Percentiles rank a stretch among this genome's conserved stretches.
Conservation (phyloP, 2,329 filamentous ascomycete genomes). For the Sphaerostilbella broomeana region DNA sequence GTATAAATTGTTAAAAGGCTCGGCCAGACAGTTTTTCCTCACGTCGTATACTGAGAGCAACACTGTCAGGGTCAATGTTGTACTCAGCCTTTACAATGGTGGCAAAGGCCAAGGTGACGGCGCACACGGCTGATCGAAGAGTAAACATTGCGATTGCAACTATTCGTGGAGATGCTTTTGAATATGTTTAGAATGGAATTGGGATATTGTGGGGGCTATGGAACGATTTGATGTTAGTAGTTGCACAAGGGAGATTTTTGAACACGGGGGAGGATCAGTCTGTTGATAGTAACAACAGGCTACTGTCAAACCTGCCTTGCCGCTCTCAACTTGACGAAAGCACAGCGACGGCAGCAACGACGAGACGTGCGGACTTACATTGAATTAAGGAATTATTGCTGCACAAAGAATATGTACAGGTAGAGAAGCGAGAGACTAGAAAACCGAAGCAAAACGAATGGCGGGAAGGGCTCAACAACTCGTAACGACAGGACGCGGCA, state of each 20-base stretch:
- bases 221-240: not conserved
- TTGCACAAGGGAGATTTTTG: conserved; percentile 1
- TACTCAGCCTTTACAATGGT: conserved; percentile 51
- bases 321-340: too few species aligned
- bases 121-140: conserved; percentile 46
- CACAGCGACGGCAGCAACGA: too few species aligned
- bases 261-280: too few species aligned
- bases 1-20: conserved; percentile 4
- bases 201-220: not conserved
- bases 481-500: conserved; percentile 11
- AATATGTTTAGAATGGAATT: conserved; percentile 1
- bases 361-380: too few species aligned
- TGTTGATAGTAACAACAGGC: too few species aligned
- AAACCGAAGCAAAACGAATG: conserved; percentile 1
- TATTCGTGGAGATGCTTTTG: not conserved
- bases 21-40: conserved; percentile 23
- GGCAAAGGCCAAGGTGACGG: conserved; percentile 47
- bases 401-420: too few species aligned
- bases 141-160: conserved; percentile 43
- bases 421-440: conserved; percentile 6
- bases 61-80: conserved; percentile 54
- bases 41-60: conserved; percentile 48
- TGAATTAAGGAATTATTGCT: too few species aligned
- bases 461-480: conserved; percentile 5
- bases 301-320: too few species aligned